Percentiles rank a stretch among this genome's conserved stretches.
Evolutionary conservation across 371 early-diverging fungal genomes (phyloP).

Genomic region (Apophysomyces ossiformis): DNA sequence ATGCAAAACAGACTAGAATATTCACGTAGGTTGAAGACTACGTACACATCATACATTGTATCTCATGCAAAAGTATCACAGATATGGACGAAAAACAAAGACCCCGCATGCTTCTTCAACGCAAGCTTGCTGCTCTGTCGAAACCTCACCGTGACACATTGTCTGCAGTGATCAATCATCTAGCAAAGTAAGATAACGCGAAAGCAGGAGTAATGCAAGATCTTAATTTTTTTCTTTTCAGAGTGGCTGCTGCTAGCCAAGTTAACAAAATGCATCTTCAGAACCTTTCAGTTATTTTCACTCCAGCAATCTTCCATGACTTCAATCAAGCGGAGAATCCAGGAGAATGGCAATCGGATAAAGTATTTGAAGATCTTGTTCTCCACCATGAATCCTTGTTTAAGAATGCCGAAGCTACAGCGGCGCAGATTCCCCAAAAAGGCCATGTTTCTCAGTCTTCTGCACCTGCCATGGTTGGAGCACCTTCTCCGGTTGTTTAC

Average conservation of each 20-base stretch:
- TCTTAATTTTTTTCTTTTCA: constrained; percentile 13
- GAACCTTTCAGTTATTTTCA: constrained; percentile 61
- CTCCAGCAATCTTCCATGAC: constrained; percentile 69
- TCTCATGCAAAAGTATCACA: constrained; percentile 25
- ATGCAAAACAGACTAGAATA: constrained; percentile 60
- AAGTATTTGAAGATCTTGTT: constrained; percentile 48
- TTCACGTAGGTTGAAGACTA: constrained; percentile 48
- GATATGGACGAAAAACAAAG: constrained; percentile 27
- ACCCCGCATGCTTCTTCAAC: constrained; percentile 28
- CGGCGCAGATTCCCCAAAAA: not conserved
- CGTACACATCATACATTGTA: constrained; percentile 17
- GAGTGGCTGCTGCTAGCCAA: constrained; percentile 46
- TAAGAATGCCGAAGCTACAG: constrained; percentile 16
- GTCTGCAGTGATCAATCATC: constrained; percentile 49
- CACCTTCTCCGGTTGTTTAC: not conserved
- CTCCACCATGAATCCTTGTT: constrained; percentile 36
- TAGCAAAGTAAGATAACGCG: constrained; percentile 49
- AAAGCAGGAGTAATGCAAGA: not conserved
- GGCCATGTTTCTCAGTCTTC: constrained; percentile 7
- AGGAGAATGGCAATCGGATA: constrained; percentile 50
- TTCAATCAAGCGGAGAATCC: constrained; percentile 52
- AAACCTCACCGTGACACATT: constrained; percentile 58
- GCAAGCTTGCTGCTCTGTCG: constrained; percentile 41
- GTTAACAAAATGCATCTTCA: constrained; percentile 64
- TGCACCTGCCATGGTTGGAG: not conserved